phyloP scores from a whole-genome alignment of 768 basidiomycete species.

The Boletus rufocinnamomeus region DNA sequence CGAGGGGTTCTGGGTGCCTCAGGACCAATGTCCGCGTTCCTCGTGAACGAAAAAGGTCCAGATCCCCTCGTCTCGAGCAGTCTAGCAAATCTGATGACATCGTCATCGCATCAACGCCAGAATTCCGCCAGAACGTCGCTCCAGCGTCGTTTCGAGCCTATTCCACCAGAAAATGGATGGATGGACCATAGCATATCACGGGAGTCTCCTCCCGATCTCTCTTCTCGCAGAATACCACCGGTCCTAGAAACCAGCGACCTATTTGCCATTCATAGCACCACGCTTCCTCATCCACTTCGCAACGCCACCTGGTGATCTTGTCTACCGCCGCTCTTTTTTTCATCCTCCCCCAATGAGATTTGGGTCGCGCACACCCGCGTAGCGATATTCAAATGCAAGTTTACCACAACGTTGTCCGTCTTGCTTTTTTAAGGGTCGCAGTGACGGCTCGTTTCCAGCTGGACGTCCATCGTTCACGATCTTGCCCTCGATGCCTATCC shows the following conservation, averaged over 20 bases:
- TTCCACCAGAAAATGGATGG: neutral
- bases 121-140: neutral
- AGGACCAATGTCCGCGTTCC: slow-evolving; percentile 17
- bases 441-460: neutral
- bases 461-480: neutral
- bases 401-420: slow-evolving; percentile 18
- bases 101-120: neutral
- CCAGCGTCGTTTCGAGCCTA: neutral
- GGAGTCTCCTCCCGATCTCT: neutral
- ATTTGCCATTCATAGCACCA: neutral
- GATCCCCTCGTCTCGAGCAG: neutral
- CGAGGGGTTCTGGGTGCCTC: neutral
- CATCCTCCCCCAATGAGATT: neutral
- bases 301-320: neutral
- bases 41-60: slow-evolving; percentile 7
- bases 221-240: neutral
- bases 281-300: neutral
- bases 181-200: neutral
- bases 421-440: slow-evolving; percentile 12
- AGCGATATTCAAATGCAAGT: slow-evolving; percentile 11
- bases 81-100: slow-evolving; percentile 7
- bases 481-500: neutral
- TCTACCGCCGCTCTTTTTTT: slow-evolving; percentile 12
- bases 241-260: neutral
- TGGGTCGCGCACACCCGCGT: neutral